Evolutionary conservation across 371 early-diverging fungal genomes (phyloP), one percentile per base, ranked within the genome.

Genomic region (Lichtheimia hyalospora): DNA sequence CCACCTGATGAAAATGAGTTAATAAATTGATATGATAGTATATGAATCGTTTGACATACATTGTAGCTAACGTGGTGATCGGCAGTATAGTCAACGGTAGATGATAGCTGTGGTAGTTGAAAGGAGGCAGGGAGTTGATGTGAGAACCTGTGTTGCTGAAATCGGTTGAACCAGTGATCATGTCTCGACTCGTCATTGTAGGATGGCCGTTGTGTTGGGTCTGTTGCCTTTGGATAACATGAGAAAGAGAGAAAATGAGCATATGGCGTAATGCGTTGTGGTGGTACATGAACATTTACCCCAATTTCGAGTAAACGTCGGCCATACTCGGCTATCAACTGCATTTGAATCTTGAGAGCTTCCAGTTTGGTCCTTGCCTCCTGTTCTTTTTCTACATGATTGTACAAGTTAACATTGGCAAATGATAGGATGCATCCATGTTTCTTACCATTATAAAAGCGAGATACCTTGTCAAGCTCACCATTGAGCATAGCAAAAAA

Each of bases 401-500:
- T 51, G 16, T 21, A 21, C 20, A 15, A 49, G 41, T 16, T 39
- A 50, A 50, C n/a, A 56, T 15, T 18, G 18, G 28, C 2, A 42
- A 16, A 8, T 4, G 14, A 20, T 6, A 51, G 50, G 14, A 51
- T 54, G 39, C 13, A 41, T 52, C 5, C 16, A 27, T 5, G 27
- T 18, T 15, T 15, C 15, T 53, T 57, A 79, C 87, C 82, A 56
- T 82, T 59, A 64, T 84, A 90, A 66, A 91, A 91, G 24, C 64
- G 62, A 16, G 80, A 69, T 20, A 90, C 83, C 56, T 85, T 88
- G 21, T 69, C 68, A 16, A 89, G 67, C 62, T 91, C 90, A 41
- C 60, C 61, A 62, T 89, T 84, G 15, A 87, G 64, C 54, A 68
- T 63, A 28, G 66, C 66, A 62, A 89, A 89, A 62, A 91, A 90